Base-by-base conservation (phyloP, 208 protist genomes). In the Trichomonas tenax region DNA sequence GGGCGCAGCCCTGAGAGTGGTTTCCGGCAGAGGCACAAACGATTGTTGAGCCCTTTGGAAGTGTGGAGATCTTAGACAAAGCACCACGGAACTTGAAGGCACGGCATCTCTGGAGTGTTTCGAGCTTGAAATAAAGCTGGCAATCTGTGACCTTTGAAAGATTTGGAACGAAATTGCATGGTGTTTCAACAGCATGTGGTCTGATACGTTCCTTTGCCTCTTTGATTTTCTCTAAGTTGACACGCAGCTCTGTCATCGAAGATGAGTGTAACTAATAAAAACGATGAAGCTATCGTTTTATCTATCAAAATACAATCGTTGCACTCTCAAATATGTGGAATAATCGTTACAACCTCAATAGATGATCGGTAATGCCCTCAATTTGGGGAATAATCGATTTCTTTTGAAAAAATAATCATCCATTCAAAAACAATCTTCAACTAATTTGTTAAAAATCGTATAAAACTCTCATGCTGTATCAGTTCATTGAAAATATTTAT, bases 11-110 rank as follows among this genome's bases (percentile, higher is more conserved):
- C 95, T 98, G 97, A 38, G 98, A 98, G 63, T 98, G 98, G 97
- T 99, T 99, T 82, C 98, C 98, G 45, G 98, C 98, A 51, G 97
- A 98, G 97, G 98, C 98, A 15, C 98, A 98, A 82, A 99, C 97
- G 81, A 99, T 96, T 6, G 86, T 96, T 96, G 97, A 96, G 26
- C 97, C 97, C 15, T 45, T 41, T 23, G 96, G 58, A 0, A 98
- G 96, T 63, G 97, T 96, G 26, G 96, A 95, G 51, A 98, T 98
- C 96, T 97, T 98, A 95, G 98, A 98, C 96, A 98, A 98, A 11
- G 98, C 97, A 36, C 98, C 98, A 36, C 98, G 84, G 34, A 98
- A 45, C 95, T 98, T 98, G 97, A 98, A 98, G 3, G 97, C 97
- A 51, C 97, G 97, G 31, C 98, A 97, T 6, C 96, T 96, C 81